phyloP scores from a whole-genome alignment of 306 rosid species.

The Castanea crenata region DNA sequence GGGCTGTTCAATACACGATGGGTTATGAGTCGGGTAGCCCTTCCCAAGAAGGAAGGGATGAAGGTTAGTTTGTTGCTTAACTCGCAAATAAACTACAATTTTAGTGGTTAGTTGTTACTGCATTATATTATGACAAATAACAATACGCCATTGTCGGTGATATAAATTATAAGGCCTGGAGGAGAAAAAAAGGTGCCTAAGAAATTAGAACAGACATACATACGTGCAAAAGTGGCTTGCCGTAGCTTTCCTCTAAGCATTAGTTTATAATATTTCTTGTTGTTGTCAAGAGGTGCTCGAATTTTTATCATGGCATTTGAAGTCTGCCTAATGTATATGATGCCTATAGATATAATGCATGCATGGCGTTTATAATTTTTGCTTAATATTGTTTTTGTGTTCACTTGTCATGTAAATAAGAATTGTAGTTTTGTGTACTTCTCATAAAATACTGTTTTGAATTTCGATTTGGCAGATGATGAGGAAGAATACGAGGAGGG shows the following conservation, averaged over 20 bases:
- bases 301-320: background rate
- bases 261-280: background rate
- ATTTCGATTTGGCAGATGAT: constrained; percentile 49
- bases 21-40: constrained; percentile 64
- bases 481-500: constrained; percentile 81
- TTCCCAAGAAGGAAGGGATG: constrained; percentile 80
- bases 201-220: background rate
- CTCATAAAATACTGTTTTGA: constrained; percentile 11
- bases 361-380: background rate
- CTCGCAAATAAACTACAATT: background rate
- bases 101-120: background rate
- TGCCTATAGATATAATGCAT: constrained; percentile 2
- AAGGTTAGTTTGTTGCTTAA: constrained; percentile 48
- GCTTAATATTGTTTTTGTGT: background rate
- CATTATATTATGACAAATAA: background rate
- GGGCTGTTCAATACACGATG: constrained; percentile 40
- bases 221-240: constrained; percentile 1
- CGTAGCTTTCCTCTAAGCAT: background rate
- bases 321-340: constrained; percentile 5
- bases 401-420: background rate
- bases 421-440: constrained; percentile 23
- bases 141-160: too few species aligned
- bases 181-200: background rate
- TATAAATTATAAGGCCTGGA: background rate
- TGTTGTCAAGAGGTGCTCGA: too few species aligned